Conservation (phyloP, 1,284 basidiomycete genomes). For the Pseudomicrostroma phylloplanum region DNA sequence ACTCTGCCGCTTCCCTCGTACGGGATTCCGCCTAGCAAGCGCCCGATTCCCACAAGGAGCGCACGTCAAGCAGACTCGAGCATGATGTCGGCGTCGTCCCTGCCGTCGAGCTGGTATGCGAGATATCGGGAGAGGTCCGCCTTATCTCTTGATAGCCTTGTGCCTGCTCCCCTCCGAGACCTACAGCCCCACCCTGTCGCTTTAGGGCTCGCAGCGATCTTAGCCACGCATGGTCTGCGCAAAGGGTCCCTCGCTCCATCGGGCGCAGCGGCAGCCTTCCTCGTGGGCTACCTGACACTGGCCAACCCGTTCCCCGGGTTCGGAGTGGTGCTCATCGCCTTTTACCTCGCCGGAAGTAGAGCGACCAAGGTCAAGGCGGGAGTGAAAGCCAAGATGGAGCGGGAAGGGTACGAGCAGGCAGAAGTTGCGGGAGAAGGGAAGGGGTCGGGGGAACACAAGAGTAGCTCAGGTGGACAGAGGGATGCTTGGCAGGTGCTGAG, state of each 20-base stretch:
- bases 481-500: slow-evolving; percentile 35
- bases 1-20: too few relatives aligned
- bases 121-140: too few relatives aligned
- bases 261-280: slow-evolving; percentile 30
- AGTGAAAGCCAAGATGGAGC: slow-evolving; percentile 63
- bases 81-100: too few relatives aligned
- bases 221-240: slow-evolving; percentile 21
- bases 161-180: background rate
- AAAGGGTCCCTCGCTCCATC: slow-evolving; percentile 34
- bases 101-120: too few relatives aligned
- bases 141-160: too few relatives aligned
- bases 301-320: slow-evolving; percentile 36
- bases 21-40: too few relatives aligned
- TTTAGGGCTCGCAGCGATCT: slow-evolving; percentile 2
- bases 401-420: slow-evolving; percentile 4
- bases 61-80: too few relatives aligned
- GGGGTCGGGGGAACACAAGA: slow-evolving; percentile 13
- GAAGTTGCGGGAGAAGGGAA: background rate
- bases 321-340: slow-evolving; percentile 32
- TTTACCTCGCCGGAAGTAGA: slow-evolving; percentile 66
- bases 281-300: slow-evolving; percentile 35
- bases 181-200: slow-evolving; percentile 8
- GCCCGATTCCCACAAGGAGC: too few relatives aligned
- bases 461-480: slow-evolving; percentile 24
- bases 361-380: slow-evolving; percentile 67